Base-by-base conservation (phyloP, 768 basidiomycete species). In the Leccinum longicurvipes region DNA sequence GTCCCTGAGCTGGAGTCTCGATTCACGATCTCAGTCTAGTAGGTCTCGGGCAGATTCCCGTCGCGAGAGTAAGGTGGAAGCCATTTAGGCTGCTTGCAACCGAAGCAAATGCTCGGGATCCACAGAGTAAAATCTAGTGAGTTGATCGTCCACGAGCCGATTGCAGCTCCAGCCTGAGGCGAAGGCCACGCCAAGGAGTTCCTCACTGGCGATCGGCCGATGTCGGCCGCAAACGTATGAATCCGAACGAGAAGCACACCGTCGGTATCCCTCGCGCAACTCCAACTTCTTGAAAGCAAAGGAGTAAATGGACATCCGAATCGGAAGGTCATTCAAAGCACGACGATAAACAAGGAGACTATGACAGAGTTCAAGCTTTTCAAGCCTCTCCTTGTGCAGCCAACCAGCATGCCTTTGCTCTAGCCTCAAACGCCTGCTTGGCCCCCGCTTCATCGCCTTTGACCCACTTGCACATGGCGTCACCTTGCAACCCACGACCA, bases 401-500 rank as follows among this genome's bases (percentile, higher is more conserved):
- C 42, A 73, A 65, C 64, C 67, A 79, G 61, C 76, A 80, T 31
- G 70, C 71, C 54, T 73, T 77, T 4, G 76, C 76, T 69, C 76
- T 74, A 54, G 73, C 72, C 48, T 72, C 69, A 47, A 81, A 76
- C 19, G 74, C 66, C 24, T 66, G 63, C 61, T 74, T 75, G 25
- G 76, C 72, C 27, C 67, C 72, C 29, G 65, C 56, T 54, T 77
- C 72, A 41, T 82, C 80, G 3, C 79, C 79, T 54, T 60, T 69
- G 21, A 74, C 73, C 78, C 79, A 82, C 53, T 71, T 64, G 51
- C 72, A 68, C 70, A 79, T 74, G 9, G 79, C 76, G 14, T 79
- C 77, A 2, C 78, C 77, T 65, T 83, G 82, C 25, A 82, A 60
- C 10, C 77, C 78, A 24, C 78, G 61, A 29, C 81, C 79, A 67